phyloP scores from a whole-genome alignment of 2,329 filamentous ascomycete species.

The Fusarium praegraminearum region DNA sequence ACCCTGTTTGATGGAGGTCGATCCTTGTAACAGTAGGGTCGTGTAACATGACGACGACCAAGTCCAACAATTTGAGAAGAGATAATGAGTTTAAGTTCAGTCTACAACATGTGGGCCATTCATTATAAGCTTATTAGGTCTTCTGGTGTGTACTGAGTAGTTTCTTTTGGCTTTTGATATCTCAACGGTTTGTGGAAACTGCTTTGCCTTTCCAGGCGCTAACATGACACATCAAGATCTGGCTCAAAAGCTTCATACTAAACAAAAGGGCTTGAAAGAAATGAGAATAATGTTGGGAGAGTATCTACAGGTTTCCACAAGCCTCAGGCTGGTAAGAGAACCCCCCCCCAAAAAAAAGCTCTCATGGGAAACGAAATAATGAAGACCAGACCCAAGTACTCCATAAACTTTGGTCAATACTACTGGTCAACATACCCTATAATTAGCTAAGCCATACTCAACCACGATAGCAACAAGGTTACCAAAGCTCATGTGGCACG shows the following conservation, averaged over 20 bases:
- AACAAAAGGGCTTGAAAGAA: background rate
- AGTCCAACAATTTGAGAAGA: background rate
- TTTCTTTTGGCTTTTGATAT: background rate
- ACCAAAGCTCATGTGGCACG: background rate
- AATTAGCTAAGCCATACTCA: background rate
- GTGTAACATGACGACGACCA: background rate
- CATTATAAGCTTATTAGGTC: no score
- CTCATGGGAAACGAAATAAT: background rate
- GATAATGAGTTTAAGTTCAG: background rate
- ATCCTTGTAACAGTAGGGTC: constrained; percentile 2
- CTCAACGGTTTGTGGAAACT: background rate
- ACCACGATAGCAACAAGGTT: background rate
- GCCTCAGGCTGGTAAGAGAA: background rate
- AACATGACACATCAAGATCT: no score
- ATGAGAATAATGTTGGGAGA: background rate
- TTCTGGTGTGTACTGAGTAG: background rate
- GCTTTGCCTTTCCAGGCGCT: background rate
- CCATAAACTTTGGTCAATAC: background rate
- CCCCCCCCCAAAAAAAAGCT: background rate
- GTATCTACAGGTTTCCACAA: background rate
- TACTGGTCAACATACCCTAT: background rate
- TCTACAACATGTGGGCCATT: background rate
- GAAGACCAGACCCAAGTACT: background rate
- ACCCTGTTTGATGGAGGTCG: constrained; percentile 17
- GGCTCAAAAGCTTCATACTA: no score